A percentile compares a stretch with the other conserved stretches of the same genome.
Conservation (phyloP, 306 rosid species). For the Oemleria cerasiformis region DNA sequence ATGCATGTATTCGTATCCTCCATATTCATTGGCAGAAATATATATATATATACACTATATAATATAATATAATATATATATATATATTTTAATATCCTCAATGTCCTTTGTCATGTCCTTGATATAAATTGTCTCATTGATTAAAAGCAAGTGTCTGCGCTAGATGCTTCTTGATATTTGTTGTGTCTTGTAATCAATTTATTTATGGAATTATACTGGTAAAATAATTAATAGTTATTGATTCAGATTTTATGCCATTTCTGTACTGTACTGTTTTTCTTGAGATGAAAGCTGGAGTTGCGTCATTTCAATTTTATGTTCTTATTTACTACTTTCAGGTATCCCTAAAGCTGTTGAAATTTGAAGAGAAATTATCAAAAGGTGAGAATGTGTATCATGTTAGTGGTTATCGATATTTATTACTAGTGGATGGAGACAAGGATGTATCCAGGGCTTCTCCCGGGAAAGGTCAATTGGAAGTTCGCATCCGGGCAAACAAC, state of each 20-base stretch:
- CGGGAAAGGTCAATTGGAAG: constrained; percentile 86
- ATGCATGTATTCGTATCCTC: no score
- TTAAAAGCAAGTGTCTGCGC: no score
- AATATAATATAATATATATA: no score
- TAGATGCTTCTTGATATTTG: not conserved
- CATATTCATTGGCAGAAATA: no score
- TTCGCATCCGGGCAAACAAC: constrained; percentile 82
- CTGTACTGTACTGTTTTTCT: not conserved
- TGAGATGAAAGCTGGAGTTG: not conserved
- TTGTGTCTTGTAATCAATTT: not conserved
- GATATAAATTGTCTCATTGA: no score
- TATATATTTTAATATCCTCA: no score
- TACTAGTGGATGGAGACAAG: constrained; percentile 77
- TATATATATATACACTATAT: no score
- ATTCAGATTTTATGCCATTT: no score
- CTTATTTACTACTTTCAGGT: constrained; percentile 53
- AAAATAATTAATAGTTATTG: not conserved
- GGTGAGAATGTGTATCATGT: constrained; percentile 98
- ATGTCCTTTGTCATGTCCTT: no score
- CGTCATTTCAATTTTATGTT: constrained; percentile 21
- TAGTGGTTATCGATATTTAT: constrained; percentile 84
- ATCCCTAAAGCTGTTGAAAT: constrained; percentile 68
- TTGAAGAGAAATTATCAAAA: constrained; percentile 92
- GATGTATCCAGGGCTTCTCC: constrained; percentile 92
- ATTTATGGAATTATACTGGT: not conserved